phyloP scores from a whole-genome alignment of 1,284 basidiomycete species.

The Leccinum griseonigrum region DNA sequence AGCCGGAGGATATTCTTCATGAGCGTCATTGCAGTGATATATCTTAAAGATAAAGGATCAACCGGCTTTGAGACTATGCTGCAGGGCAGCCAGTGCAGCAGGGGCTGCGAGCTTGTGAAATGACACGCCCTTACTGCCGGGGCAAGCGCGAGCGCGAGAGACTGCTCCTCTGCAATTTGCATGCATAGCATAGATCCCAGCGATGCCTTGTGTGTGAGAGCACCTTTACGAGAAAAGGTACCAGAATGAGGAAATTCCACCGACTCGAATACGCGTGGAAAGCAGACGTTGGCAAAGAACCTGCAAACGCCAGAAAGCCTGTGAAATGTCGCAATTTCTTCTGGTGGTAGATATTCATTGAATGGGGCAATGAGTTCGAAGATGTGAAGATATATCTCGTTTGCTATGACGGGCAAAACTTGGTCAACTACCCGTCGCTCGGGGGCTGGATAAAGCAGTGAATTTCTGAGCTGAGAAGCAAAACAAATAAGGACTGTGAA shows the following conservation, averaged over 20 bases:
- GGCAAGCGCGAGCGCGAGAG: not conserved
- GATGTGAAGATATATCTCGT: not conserved
- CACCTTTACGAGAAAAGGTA: not conserved
- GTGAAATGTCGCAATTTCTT: not conserved
- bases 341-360: not conserved
- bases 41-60: not conserved
- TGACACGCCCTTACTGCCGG: not conserved
- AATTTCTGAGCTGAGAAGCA: not conserved
- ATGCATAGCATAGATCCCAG: not conserved
- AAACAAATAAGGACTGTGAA: not conserved
- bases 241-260: not conserved
- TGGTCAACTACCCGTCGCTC: not conserved
- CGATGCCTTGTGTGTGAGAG: not conserved
- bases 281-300: not conserved
- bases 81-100: not conserved
- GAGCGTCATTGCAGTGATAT: not conserved
- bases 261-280: not conserved
- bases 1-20: not conserved
- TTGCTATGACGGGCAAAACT: not conserved
- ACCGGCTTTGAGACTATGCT: not conserved
- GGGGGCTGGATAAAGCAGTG: not conserved
- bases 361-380: not conserved
- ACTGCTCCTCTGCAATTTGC: not conserved
- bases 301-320: not conserved
- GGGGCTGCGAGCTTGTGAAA: not conserved